Conservation (phyloP, 176 grass and related monocot genomes). For the Saccharum officinarum region DNA sequence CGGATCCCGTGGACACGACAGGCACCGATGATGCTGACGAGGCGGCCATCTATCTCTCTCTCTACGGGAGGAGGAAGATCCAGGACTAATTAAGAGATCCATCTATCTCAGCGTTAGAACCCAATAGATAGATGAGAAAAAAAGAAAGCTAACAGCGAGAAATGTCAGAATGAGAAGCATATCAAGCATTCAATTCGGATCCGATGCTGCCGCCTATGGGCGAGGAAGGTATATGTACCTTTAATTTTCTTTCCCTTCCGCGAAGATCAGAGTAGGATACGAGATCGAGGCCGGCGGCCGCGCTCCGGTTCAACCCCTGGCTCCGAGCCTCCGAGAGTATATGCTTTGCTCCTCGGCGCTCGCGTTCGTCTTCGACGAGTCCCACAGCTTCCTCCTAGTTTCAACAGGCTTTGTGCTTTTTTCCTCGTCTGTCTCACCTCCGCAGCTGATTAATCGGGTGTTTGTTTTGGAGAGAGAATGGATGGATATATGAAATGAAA, state of each 20-base stretch:
- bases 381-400: slow-evolving; percentile 11
- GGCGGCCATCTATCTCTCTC: slow-evolving; percentile 53
- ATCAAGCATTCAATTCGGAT: slow-evolving; percentile 12
- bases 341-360: too few relatives aligned
- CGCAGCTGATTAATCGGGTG: slow-evolving; percentile 11
- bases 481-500: slow-evolving; percentile 33
- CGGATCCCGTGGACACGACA: slow-evolving; percentile 22
- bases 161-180: slow-evolving; percentile 10
- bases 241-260: neutral
- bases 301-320: neutral
- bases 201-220: slow-evolving; percentile 33
- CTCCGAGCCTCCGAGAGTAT: neutral
- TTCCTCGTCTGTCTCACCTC: neutral
- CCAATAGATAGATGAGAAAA: neutral
- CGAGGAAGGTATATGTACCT: neutral
- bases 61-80: neutral
- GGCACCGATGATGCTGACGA: slow-evolving; percentile 53
- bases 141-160: neutral
- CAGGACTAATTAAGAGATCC: neutral
- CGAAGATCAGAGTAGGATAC: neutral
- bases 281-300: neutral
- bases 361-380: neutral
- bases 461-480: slow-evolving; percentile 42
- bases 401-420: neutral
- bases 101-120: neutral